phyloP scores from a whole-genome alignment of 192 early-diverging fungal species.

The Entomortierella chlamydospora region DNA sequence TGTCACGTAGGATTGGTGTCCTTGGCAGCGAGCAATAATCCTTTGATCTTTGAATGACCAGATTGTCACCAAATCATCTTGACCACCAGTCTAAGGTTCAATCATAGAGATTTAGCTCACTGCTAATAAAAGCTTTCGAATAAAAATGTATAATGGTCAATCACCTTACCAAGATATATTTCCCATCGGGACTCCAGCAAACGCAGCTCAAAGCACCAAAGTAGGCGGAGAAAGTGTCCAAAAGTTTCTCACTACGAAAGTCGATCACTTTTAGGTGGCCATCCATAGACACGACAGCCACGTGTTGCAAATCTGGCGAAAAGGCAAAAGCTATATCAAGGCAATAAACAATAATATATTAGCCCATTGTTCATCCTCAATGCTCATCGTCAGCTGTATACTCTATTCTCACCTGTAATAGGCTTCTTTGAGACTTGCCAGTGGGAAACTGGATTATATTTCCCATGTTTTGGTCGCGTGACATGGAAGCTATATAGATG shows the following conservation, averaged over 20 bases:
- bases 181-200: conserved; percentile 92
- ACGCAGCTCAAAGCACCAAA: conserved; percentile 91
- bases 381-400: neutral
- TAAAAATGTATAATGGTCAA: neutral
- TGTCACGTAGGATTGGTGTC: conserved; percentile 92
- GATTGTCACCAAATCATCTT: conserved; percentile 93
- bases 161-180: conserved; percentile 73
- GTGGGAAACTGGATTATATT: conserved; percentile 83
- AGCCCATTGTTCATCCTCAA: neutral
- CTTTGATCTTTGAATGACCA: conserved; percentile 84
- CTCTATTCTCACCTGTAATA: conserved; percentile 68
- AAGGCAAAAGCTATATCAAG: conserved; percentile 74
- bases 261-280: conserved; percentile 84
- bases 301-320: conserved; percentile 84
- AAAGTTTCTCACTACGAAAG: conserved; percentile 74
- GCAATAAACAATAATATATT: neutral
- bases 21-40: conserved; percentile 89
- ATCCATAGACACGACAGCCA: conserved; percentile 85
- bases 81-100: conserved; percentile 75
- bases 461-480: conserved; percentile 69
- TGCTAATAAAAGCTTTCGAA: neutral
- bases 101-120: neutral
- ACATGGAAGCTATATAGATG: conserved; percentile 67
- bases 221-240: conserved; percentile 83
- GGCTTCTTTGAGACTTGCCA: conserved; percentile 81